These are phyloP conservation scores for Oehlia diaphana DNA, from an alignment of 192 early-diverging fungal genomes.

Conservation along the genomic window DNA sequence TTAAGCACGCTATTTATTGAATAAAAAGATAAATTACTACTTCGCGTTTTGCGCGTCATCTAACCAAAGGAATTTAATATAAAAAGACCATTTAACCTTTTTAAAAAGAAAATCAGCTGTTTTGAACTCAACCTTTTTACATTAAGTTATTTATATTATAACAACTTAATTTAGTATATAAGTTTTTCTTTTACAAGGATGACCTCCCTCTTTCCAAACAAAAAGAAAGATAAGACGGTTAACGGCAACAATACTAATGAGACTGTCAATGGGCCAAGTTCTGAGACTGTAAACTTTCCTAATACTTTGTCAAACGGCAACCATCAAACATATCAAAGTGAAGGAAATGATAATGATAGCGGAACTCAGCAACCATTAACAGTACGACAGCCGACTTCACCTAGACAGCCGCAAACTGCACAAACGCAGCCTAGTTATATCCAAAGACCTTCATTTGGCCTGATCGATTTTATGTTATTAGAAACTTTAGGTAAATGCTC, in stretches of 20 bases:
- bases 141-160: neutral
- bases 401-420: neutral
- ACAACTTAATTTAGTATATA: neutral
- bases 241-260: slow-evolving; percentile 1
- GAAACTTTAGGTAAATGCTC: slow-evolving; percentile 43
- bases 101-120: neutral
- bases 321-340: slow-evolving; percentile 1
- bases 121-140: neutral
- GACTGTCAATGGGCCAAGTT: neutral
- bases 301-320: neutral
- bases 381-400: neutral
- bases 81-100: neutral
- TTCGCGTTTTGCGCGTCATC: neutral
- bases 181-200: neutral
- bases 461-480: slow-evolving; percentile 44
- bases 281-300: neutral
- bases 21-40: neutral
- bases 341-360: neutral
- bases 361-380: neutral
- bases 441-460: slow-evolving; percentile 40
- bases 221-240: slow-evolving; percentile 16
- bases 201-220: neutral
- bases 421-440: slow-evolving; percentile 34
- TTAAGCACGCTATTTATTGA: neutral
- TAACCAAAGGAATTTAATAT: neutral